Evolutionary conservation across 2,329 filamentous ascomycete species (phyloP).

Genomic region (Cercospora canescens): DNA sequence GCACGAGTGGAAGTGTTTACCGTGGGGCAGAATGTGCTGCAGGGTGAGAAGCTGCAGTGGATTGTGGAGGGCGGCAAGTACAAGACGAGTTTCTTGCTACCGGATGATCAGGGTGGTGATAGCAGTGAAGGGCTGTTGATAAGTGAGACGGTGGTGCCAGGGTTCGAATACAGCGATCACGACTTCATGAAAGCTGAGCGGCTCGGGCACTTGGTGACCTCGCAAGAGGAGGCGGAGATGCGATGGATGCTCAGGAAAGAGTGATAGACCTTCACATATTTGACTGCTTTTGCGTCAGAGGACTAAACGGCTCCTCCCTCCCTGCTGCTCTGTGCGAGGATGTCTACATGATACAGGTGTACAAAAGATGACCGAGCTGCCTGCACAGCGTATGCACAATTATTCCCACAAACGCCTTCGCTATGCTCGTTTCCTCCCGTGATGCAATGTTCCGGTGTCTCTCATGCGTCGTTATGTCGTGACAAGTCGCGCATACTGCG

Average conservation of each 20-base stretch:
- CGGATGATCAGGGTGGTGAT: slow-evolving; percentile 41
- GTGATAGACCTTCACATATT: neutral
- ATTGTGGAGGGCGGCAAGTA: slow-evolving; percentile 67
- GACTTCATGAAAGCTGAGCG: slow-evolving; percentile 60
- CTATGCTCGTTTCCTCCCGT: slow-evolving; percentile 13
- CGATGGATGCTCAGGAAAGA: slow-evolving; percentile 42
- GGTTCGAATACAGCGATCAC: slow-evolving; percentile 67
- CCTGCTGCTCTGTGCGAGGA: neutral
- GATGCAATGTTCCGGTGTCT: slow-evolving; percentile 2
- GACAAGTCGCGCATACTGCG: neutral
- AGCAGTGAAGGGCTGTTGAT: slow-evolving; percentile 59
- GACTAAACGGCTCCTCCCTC: neutral
- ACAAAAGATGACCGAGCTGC: neutral
- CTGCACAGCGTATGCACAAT: neutral
- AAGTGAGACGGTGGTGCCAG: slow-evolving; percentile 67
- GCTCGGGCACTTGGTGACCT: slow-evolving; percentile 54
- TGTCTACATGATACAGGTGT: slow-evolving; percentile 2
- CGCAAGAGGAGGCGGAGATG: slow-evolving; percentile 52
- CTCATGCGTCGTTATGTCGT: slow-evolving; percentile 3
- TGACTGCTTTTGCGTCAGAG: neutral
- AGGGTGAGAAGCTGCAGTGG: slow-evolving; percentile 64
- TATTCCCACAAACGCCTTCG: slow-evolving; percentile 18
- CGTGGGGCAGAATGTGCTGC: slow-evolving; percentile 59
- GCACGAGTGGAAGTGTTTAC: slow-evolving; percentile 63
- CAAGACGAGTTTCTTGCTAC: slow-evolving; percentile 63